Evolutionary conservation across 306 rosid genomes (phyloP).

Genomic region (Cucurbita argyrosperma): DNA sequence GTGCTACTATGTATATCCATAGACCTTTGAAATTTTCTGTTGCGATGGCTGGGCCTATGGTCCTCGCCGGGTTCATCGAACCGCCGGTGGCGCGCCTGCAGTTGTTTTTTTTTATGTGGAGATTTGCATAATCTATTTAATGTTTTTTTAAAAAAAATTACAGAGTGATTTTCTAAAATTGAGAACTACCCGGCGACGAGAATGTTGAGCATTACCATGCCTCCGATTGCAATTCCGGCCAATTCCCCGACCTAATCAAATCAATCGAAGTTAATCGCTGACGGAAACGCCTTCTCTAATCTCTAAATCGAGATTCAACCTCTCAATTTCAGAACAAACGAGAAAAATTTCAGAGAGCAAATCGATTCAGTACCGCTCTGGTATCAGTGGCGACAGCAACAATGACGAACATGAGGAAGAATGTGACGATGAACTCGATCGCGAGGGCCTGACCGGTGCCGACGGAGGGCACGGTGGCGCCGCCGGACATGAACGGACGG

Average conservation of each 20-base stretch:
- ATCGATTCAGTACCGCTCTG: neutral
- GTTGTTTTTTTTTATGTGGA: neutral
- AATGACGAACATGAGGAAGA: neutral
- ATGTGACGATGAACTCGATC: neutral
- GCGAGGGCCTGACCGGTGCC: neutral
- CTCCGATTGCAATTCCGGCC: slow-evolving; percentile 37
- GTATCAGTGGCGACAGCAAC: neutral
- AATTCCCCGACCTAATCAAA: slow-evolving; percentile 26
- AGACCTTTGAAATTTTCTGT: neutral
- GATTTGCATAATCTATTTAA: too few relatives aligned
- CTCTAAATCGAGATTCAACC: too few relatives aligned
- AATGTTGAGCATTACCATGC: slow-evolving; percentile 34
- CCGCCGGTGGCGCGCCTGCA: slow-evolving; percentile 40
- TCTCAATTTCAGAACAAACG: too few relatives aligned
- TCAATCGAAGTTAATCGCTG: too few relatives aligned
- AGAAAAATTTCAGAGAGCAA: too few relatives aligned
- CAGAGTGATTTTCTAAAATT: too few relatives aligned
- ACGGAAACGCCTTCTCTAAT: too few relatives aligned
- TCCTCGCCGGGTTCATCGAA: slow-evolving; percentile 60
- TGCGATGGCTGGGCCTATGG: slow-evolving; percentile 39
- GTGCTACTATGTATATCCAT: slow-evolving; percentile 42
- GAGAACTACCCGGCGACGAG: slow-evolving; percentile 35
- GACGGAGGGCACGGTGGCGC: neutral
- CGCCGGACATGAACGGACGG: neutral
- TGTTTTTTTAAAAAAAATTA: too few relatives aligned